phyloP scores from a whole-genome alignment of 2,329 filamentous ascomycete species.

The Diaporthe ampelina region DNA sequence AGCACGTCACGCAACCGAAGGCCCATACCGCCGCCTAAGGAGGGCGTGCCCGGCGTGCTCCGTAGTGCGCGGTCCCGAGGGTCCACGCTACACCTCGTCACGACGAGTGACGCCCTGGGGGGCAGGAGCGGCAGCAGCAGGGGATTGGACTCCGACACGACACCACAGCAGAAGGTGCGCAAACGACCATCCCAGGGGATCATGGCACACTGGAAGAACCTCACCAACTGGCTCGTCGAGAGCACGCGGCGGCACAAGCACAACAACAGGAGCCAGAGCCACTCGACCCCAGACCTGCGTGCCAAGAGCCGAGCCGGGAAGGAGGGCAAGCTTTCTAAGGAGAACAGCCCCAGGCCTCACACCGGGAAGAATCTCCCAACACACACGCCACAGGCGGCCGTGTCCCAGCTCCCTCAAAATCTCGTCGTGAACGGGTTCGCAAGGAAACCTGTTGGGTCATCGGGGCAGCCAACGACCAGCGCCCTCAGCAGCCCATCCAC shows the following conservation, averaged over 20 bases:
- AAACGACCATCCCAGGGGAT: conserved; percentile 72
- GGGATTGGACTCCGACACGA: conserved; percentile 48
- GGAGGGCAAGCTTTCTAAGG: conserved; percentile 61
- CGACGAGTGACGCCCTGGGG: conserved; percentile 68
- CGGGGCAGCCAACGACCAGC: conserved; percentile 42
- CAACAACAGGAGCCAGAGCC: conserved; percentile 65
- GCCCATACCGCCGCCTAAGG: conserved; percentile 88
- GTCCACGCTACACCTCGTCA: conserved; percentile 89
- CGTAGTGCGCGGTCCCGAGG: conserved; percentile 80
- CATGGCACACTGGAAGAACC: conserved; percentile 73
- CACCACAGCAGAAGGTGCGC: conserved; percentile 61
- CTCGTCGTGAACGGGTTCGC: conserved; percentile 66
- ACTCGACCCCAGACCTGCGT: conserved; percentile 72
- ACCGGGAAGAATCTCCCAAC: conserved; percentile 69
- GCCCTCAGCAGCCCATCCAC: conserved; percentile 51
- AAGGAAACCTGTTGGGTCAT: conserved; percentile 33
- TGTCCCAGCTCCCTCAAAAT: conserved; percentile 63
- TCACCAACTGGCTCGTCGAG: conserved; percentile 75
- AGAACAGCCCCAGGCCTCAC: conserved; percentile 70
- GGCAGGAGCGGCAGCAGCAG: conserved; percentile 48
- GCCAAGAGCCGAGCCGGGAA: conserved; percentile 61
- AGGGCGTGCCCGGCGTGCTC: conserved; percentile 74
- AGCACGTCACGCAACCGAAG: conserved; percentile 84
- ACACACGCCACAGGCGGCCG: conserved; percentile 53
- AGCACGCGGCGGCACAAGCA: conserved; percentile 66